A percentile compares a stretch with the other conserved stretches of the same genome.
Evolutionary conservation across 768 basidiomycete genomes (phyloP).

Genomic region (Clavaria fumosa): DNA sequence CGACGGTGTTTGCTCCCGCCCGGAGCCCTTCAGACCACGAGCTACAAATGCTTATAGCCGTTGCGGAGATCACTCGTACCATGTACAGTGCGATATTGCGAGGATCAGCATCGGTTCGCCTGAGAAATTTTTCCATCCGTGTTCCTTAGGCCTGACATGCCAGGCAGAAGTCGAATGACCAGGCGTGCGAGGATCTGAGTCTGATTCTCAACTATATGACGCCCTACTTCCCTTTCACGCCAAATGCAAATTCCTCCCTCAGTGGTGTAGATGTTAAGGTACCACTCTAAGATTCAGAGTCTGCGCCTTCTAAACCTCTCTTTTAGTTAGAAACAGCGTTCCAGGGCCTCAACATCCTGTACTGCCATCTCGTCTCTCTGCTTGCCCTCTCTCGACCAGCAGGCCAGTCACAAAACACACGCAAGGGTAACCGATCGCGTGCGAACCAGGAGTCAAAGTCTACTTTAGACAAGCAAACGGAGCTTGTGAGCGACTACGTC

Average conservation of each 20-base stretch:
- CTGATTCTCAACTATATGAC: constrained; percentile 57
- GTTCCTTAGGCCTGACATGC: constrained; percentile 1
- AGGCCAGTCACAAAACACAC: constrained; percentile 8
- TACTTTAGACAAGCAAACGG: constrained; percentile 22
- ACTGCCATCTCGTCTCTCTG: constrained; percentile 62
- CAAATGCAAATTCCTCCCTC: constrained; percentile 39
- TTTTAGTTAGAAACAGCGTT: constrained; percentile 46
- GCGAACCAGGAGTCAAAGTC: constrained; percentile 8
- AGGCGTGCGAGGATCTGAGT: constrained; percentile 33
- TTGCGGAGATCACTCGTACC: constrained; percentile 39
- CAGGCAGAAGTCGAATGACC: background rate
- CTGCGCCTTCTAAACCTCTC: constrained; percentile 7
- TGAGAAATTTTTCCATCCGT: constrained; percentile 5
- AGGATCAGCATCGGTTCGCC: constrained; percentile 23
- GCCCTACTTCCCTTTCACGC: constrained; percentile 68
- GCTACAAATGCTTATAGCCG: constrained; percentile 39
- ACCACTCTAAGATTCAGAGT: background rate
- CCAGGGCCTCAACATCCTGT: constrained; percentile 60
- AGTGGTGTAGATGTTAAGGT: background rate
- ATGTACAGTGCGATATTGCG: constrained; percentile 46
- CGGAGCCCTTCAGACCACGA: constrained; percentile 43
- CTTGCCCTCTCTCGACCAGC: constrained; percentile 26
- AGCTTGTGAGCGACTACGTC: constrained; percentile 46
- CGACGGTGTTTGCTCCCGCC: constrained; percentile 61
- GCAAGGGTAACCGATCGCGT: constrained; percentile 12